phyloP scores from a whole-genome alignment of 208 protist genomes.

The Trypanosomatidae sp. region DNA sequence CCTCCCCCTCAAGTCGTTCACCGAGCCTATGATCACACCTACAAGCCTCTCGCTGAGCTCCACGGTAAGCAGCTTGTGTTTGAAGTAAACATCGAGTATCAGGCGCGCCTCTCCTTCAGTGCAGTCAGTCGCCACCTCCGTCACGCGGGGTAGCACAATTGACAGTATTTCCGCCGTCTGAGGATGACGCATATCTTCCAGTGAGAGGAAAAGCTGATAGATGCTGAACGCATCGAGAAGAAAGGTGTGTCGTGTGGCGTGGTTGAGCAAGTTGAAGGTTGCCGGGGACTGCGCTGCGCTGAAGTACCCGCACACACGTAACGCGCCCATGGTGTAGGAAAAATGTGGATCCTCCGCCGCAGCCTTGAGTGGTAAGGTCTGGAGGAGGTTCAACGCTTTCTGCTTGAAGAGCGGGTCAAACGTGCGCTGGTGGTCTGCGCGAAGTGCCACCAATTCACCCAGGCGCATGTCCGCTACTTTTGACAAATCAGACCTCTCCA shows the following conservation, averaged over 20 bases:
- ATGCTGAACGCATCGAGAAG: slow-evolving; percentile 63
- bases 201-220: slow-evolving; percentile 33
- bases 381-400: slow-evolving; percentile 49
- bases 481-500: slow-evolving; percentile 23
- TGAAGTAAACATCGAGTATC: slow-evolving; percentile 38
- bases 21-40: slow-evolving; percentile 29
- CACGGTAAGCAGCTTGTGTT: slow-evolving; percentile 29
- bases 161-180: slow-evolving; percentile 55
- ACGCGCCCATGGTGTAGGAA: slow-evolving; percentile 36
- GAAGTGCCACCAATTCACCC: slow-evolving; percentile 39
- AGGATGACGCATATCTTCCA: slow-evolving; percentile 52
- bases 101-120: slow-evolving; percentile 42
- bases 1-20: slow-evolving; percentile 25
- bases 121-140: slow-evolving; percentile 52
- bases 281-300: slow-evolving; percentile 31
- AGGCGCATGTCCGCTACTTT: slow-evolving; percentile 40
- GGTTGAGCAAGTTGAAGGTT: slow-evolving; percentile 77
- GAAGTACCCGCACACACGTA: slow-evolving; percentile 71
- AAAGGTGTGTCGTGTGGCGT: slow-evolving; percentile 70
- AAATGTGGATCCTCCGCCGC: slow-evolving; percentile 78
- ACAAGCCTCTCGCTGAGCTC: slow-evolving; percentile 30
- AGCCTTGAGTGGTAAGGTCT: slow-evolving; percentile 66
- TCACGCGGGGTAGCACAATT: slow-evolving; percentile 59
- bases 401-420: slow-evolving; percentile 43
- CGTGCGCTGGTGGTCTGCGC: slow-evolving; percentile 41